Base-by-base conservation (phyloP, 176 grass and related monocot genomes). In the Puya raimondii region DNA sequence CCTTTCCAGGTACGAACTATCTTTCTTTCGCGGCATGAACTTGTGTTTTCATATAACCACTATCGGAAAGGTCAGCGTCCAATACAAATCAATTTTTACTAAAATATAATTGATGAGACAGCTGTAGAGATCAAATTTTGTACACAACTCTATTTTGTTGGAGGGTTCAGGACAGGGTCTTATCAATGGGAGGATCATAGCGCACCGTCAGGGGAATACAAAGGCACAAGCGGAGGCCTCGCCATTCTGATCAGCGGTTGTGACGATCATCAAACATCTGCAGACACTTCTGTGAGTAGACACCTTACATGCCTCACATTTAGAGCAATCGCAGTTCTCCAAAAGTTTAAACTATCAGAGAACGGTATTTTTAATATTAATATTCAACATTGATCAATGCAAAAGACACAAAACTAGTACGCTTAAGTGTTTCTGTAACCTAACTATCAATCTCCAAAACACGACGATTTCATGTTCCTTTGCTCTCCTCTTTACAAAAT, bases 231-330 rank as follows among this genome's bases (percentile, higher is more conserved):
- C 15, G 93, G 93, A 18, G 89, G 93, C 8, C 72, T 92, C 47
- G 93, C 88, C 0, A 81, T 96, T 76, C 79, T 91, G 11, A 92
- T 97, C 81, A 97, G 93, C 51, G 93, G 93, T 48, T 97, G 93
- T 48, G 68, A 88, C 23, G 92, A 96, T 81, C 76, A 83, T 78
- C 92, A 96, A 52, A 91, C 64, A 17, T 87, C 92, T 12, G 64
- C 86, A 2, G 83, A 96, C 73, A 91, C 79, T 47, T 73, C 52
- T 50, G 88, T 91, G n/a, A 71, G 87, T 67, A 15, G 12, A 18
- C 12, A 22, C 6, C 49, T 4, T 2, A 70, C 4, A 2, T 50
- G 23, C 15, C 53, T 1, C 22, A 4, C 7, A 51, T 50, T 48
- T 14, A 47, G 4, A 42, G 7, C 33, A 42, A 42, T 42, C 6